phyloP scores from a whole-genome alignment of 306 rosid genomes.

The Begonia fuchsioides region DNA sequence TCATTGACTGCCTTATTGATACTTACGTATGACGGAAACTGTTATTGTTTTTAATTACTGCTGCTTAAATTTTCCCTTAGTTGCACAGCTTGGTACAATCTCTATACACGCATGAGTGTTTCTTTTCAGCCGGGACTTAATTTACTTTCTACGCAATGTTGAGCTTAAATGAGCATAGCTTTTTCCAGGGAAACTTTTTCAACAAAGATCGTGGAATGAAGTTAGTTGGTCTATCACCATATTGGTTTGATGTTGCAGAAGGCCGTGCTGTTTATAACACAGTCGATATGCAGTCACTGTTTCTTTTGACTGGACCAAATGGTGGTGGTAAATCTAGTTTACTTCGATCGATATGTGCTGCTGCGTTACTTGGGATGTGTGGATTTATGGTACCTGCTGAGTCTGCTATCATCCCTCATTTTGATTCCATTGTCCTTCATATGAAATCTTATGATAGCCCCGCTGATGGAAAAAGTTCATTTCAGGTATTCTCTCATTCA shows the following conservation, averaged over 20 bases:
- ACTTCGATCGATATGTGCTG: constrained; percentile 86
- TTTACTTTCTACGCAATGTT: not conserved
- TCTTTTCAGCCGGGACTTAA: too few relatives aligned
- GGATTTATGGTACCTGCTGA: constrained; percentile 93
- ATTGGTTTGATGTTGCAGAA: constrained; percentile 71
- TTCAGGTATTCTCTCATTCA: constrained; percentile 43
- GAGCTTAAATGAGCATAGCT: not conserved
- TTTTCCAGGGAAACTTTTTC: constrained; percentile 27
- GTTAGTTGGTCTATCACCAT: constrained; percentile 69
- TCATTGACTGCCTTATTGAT: too few relatives aligned
- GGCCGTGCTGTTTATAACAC: constrained; percentile 75
- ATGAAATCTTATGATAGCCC: constrained; percentile 98
- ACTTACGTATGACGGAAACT: too few relatives aligned
- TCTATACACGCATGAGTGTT: too few relatives aligned
- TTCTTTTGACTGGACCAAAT: constrained; percentile 94
- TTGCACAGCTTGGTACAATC: too few relatives aligned
- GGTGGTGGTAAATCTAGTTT: constrained; percentile 98
- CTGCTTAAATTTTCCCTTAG: too few relatives aligned
- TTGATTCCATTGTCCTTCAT: constrained; percentile 79
- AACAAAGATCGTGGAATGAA: constrained; percentile 37
- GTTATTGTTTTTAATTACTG: too few relatives aligned
- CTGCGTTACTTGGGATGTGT: constrained; percentile 78
- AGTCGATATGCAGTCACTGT: constrained; percentile 74
- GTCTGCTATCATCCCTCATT: constrained; percentile 69
- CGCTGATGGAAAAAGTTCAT: constrained; percentile 91